These are phyloP conservation scores for Anaeromyces robustus DNA, from an alignment of 192 early-diverging fungal species.

Conservation along the genomic window DNA sequence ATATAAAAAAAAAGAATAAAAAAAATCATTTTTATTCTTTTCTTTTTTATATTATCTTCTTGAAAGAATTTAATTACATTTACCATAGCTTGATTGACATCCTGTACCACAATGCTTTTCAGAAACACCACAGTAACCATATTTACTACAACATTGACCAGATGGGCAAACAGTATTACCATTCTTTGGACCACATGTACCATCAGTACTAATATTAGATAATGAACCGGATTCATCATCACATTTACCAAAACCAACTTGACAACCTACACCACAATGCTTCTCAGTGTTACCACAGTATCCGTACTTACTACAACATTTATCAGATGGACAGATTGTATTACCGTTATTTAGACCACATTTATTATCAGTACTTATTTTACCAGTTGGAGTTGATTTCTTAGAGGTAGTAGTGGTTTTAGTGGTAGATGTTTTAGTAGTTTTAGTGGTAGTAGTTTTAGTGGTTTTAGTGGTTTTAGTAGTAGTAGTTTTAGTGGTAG, in stretches of 20 bases:
- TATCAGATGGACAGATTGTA: neutral
- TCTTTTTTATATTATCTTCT: too few species aligned
- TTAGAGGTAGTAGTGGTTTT: too few species aligned
- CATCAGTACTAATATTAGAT: neutral
- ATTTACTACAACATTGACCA: neutral
- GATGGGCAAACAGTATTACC: neutral
- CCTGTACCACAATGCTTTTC: neutral
- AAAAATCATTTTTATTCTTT: too few species aligned
- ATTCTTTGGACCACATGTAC: neutral
- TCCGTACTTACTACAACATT: neutral
- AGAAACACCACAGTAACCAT: neutral
- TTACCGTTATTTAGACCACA: neutral
- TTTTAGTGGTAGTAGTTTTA: too few species aligned
- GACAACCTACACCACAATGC: neutral
- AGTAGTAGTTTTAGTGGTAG: too few species aligned
- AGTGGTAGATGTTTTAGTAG: too few species aligned
- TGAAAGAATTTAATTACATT: neutral
- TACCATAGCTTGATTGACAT: neutral
- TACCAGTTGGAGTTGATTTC: too few species aligned
- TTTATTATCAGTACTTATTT: neutral
- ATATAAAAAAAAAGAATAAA: too few species aligned
- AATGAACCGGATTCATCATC: neutral
- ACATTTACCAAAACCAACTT: neutral
- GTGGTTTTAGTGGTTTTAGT: too few species aligned
- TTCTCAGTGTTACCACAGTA: neutral